Evolutionary conservation across 305 asterid genomes (phyloP), one percentile per base, ranked within the genome.

Genomic region (Euphrasia arctica): DNA sequence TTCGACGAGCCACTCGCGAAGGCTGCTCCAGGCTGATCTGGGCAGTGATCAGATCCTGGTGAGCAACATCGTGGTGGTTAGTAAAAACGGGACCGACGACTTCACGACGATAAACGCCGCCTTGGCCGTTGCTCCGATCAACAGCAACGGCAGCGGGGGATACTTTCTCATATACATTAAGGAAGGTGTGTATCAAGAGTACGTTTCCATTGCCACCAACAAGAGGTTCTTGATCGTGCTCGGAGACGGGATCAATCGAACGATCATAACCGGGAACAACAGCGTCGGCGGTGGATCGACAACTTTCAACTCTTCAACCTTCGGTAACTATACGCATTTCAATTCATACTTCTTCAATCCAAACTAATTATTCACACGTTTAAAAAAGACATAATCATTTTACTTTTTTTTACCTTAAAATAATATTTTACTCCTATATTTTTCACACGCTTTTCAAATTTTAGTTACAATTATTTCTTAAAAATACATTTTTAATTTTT

Each of bases 241-340:
- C 31, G 98, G 96, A 0, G 95, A 82, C 5, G 98, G 98, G 18
- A 83, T 82, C 6, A 84, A 86, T 41, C 69, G 70, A 51, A 89
- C 98, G 0, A 75, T 91, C 12, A 78, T 91, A 18, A 86, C 88
- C 0, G 95, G 96, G 4, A 83, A 79, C 63, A 88, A 47, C 9
- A 89, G 60, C 64, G 84, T 85, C 4, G 79, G 36, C 4, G 95
- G 85, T 64, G 95, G 95, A 57, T 91, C 85, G 89, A 85, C 95
- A 0, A 91, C 98, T 15, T 87, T 85, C 77, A 77, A 83, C 69
- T 89, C 86, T 31, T 52, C 87, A 2, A 81, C 94, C 2, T 80
- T 91, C 2, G 75, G 96, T 90, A 78, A 70, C 70, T 34, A 25
- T 5, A 18, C 22, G 52, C 22, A 48, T 48, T 48, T 9, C 8